Conservation (phyloP, 2,329 filamentous ascomycete genomes). For the Cladosporium sphaerospermum region DNA sequence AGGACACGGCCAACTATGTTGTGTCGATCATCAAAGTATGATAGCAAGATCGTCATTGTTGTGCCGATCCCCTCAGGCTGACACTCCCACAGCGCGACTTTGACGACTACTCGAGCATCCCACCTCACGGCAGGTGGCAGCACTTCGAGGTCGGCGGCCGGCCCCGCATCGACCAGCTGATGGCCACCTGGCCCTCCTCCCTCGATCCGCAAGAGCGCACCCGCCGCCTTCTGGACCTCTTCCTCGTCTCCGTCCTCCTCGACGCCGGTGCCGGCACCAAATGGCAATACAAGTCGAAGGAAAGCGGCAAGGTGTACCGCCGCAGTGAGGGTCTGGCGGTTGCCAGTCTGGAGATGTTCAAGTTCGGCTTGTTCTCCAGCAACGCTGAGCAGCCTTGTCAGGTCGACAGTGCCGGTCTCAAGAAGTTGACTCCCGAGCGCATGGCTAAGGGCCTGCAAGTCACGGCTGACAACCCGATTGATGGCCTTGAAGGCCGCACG, state of each 20-base stretch:
- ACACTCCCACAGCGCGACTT: conserved; percentile 55
- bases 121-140: conserved; percentile 79
- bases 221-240: conserved; percentile 69
- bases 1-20: conserved; percentile 77
- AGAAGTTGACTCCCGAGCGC: conserved; percentile 63
- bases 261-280: conserved; percentile 83
- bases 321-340: conserved; percentile 85
- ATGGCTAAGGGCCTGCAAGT: conserved; percentile 83
- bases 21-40: conserved; percentile 88
- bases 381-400: conserved; percentile 74
- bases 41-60: neutral
- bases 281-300: conserved; percentile 89
- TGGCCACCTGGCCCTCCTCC: conserved; percentile 61
- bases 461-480: conserved; percentile 69
- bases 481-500: conserved; percentile 78
- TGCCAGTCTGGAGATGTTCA: conserved; percentile 84
- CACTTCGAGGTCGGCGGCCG: conserved; percentile 76
- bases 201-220: conserved; percentile 69
- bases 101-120: conserved; percentile 65
- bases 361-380: conserved; percentile 81
- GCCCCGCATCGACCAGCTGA: conserved; percentile 64
- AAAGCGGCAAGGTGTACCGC: conserved; percentile 74
- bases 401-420: conserved; percentile 78
- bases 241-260: conserved; percentile 72
- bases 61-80: neutral